Percentiles rank a stretch among this genome's conserved stretches.
These are phyloP conservation scores for Coffea canephora DNA, from an alignment of 257 asterid genomes.

Conservation along the genomic window DNA sequence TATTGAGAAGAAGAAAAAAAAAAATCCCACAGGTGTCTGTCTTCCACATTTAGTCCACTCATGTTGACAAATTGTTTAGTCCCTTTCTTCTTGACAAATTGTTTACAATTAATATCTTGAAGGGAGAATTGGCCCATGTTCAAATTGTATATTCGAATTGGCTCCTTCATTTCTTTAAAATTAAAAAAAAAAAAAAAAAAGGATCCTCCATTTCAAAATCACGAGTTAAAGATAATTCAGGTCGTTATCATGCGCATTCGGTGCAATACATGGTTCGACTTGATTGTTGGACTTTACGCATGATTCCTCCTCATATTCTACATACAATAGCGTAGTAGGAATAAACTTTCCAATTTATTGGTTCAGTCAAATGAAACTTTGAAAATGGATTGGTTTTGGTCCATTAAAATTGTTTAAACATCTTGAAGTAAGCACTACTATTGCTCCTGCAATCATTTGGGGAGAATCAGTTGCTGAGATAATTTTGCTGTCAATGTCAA, in stretches of 20 bases:
- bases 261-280: background rate
- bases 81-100: background rate
- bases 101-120: background rate
- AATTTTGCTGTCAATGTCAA: background rate
- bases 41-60: background rate
- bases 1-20: too few species aligned
- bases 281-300: background rate
- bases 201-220: background rate
- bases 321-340: background rate
- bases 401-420: background rate
- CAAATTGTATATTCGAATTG: background rate
- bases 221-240: background rate
- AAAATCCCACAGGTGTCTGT: background rate
- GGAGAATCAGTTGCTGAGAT: background rate
- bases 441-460: background rate
- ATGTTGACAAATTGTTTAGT: background rate
- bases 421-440: background rate
- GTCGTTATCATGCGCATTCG: background rate
- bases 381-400: background rate
- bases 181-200: too few species aligned
- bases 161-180: background rate
- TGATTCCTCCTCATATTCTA: background rate
- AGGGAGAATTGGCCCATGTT: background rate
- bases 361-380: background rate
- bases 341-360: background rate